Base-by-base conservation (phyloP, 495 filamentous ascomycete species). In the Podospora tetraspora region DNA sequence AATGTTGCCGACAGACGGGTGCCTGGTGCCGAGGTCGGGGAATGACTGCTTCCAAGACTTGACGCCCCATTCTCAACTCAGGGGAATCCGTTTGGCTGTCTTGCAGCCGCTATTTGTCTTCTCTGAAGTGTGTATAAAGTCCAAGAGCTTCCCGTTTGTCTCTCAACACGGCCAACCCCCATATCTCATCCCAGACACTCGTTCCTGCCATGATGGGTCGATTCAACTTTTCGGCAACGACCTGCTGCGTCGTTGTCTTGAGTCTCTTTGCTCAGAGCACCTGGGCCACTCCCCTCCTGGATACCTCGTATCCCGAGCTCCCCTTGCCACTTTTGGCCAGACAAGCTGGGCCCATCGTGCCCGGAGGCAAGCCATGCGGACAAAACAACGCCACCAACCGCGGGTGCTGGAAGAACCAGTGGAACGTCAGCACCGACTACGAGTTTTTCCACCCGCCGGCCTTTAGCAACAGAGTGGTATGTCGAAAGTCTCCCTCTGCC, bases 401-500 rank as follows among this genome's bases (percentile, higher is more conserved):
- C 3, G 66, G 62, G 0, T 79, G 78, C 65, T 79, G 78, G 78
- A 74, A 66, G 59, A 72, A 74, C 37, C 70, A 63, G 59, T 79
- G 73, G 66, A 73, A 71, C 63, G 74, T 79, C 62, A 70, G 61
- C 61, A 79, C 78, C 16, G 77, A 79, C 66, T 79, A 78, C 57
- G 73, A 78, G n/a, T 30, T 66, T 8, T 67, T 37, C 7, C 72
- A 68, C 16, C 78, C 78, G 1, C 68, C 70, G 30, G 73, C 74
- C 0, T 78, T 77, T 59, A 73, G 71, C 22, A 67, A 66, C n/a
- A 68, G 68, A 16, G 71, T 29, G 21, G 68, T 73, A 84, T 59
- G 78, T 72, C 37, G 8, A 0, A n/a, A 34, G 61, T 10, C 12
- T 62, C 16, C 24, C 3, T 24, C 24, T n/a, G 27, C 19, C n/a